Conservation (phyloP, 2,329 filamentous ascomycete species). For the Curvularia spicifera region DNA sequence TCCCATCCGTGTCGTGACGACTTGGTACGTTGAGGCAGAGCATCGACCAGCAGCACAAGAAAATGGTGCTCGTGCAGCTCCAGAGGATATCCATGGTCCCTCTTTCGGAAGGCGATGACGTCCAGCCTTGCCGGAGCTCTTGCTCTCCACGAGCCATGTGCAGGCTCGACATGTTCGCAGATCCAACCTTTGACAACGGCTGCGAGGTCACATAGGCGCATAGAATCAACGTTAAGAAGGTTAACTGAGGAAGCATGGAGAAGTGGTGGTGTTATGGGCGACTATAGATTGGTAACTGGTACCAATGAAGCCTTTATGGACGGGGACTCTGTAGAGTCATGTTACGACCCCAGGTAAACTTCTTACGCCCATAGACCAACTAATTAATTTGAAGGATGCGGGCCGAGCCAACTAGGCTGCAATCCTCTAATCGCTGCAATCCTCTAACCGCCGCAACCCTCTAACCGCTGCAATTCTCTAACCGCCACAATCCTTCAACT, state of each 20-base stretch:
- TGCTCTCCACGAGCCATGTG: neutral
- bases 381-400: too few relatives aligned
- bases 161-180: neutral
- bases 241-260: neutral
- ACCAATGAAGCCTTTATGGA: neutral
- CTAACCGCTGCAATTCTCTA: too few relatives aligned
- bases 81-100: conserved; percentile 17
- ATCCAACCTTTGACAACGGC: neutral
- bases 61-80: conserved; percentile 14
- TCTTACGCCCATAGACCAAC: too few relatives aligned
- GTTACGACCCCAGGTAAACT: too few relatives aligned
- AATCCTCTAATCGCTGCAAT: too few relatives aligned
- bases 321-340: neutral
- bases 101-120: neutral
- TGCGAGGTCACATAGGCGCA: neutral
- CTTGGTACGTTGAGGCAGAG: conserved; percentile 11
- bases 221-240: neutral
- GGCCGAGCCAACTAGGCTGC: too few relatives aligned
- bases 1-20: neutral
- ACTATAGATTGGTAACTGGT: neutral
- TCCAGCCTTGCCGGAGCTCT: neutral
- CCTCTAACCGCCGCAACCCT: too few relatives aligned
- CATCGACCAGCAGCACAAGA: conserved; percentile 18
- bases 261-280: neutral
- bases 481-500: too few relatives aligned